phyloP scores from a whole-genome alignment of 495 filamentous ascomycete species.

The Amphirosellinia nigrospora region DNA sequence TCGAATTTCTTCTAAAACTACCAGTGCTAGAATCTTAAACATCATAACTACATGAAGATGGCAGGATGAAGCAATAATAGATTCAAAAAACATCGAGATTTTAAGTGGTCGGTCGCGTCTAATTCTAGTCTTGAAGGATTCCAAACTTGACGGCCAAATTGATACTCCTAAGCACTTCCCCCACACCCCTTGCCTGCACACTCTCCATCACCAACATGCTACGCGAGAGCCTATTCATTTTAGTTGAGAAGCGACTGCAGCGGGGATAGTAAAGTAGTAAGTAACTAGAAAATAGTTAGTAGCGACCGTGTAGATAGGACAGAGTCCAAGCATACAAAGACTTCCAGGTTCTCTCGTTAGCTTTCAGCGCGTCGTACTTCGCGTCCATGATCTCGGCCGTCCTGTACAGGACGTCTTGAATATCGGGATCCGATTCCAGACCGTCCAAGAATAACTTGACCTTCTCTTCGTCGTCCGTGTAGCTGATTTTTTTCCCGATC shows the following conservation, averaged over 20 bases:
- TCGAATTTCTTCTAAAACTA: no score
- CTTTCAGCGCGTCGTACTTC: conserved; percentile 15
- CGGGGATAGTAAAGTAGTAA: conserved; percentile 25
- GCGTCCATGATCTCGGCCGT: conserved; percentile 16
- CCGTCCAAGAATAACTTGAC: conserved; percentile 14
- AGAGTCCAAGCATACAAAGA: conserved; percentile 6
- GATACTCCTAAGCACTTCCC: background rate
- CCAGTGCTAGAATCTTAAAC: no score
- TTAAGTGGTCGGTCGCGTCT: no score
- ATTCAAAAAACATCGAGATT: no score
- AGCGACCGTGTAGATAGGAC: background rate
- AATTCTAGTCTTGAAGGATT: no score
- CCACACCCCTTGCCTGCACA: background rate
- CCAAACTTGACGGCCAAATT: no score
- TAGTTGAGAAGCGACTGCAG: conserved; percentile 20
- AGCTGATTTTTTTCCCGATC: conserved; percentile 20
- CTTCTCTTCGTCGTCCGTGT: conserved; percentile 18
- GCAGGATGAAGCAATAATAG: no score
- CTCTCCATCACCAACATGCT: background rate
- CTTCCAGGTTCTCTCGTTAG: conserved; percentile 23
- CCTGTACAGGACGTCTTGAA: conserved; percentile 3
- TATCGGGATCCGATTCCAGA: conserved; percentile 3
- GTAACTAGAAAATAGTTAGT: conserved; percentile 23
- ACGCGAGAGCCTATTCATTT: background rate
- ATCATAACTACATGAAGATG: no score